phyloP scores from a whole-genome alignment of 2,329 filamentous ascomycete genomes.

The Coniochaeta ligniaria region DNA sequence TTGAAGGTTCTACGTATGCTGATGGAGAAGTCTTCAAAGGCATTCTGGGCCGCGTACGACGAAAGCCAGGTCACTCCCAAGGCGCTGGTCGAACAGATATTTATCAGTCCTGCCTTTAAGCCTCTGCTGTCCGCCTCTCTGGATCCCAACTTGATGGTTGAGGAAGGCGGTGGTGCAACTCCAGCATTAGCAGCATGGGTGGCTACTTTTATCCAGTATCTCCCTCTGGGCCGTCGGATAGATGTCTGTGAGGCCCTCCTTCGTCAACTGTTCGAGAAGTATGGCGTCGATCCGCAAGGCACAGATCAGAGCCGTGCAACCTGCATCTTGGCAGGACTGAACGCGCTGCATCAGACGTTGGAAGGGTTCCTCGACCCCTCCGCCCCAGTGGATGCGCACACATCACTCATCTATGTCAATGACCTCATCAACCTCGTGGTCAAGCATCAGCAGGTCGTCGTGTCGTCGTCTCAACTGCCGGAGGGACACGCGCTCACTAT shows the following conservation, averaged over 20 bases:
- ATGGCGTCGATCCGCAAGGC: slow-evolving; percentile 46
- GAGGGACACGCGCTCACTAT: slow-evolving; percentile 37
- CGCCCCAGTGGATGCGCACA: slow-evolving; percentile 37
- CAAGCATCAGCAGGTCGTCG: slow-evolving; percentile 54
- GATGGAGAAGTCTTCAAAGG: slow-evolving; percentile 66
- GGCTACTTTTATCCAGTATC: slow-evolving; percentile 66
- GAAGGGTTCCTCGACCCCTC: slow-evolving; percentile 44
- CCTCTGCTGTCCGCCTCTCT: slow-evolving; percentile 55
- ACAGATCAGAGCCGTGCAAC: slow-evolving; percentile 51
- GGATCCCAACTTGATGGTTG: slow-evolving; percentile 40
- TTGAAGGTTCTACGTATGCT: slow-evolving; percentile 65
- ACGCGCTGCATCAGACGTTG: slow-evolving; percentile 49
- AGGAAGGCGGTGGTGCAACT: slow-evolving; percentile 42
- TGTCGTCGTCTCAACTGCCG: slow-evolving; percentile 41
- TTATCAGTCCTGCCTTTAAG: slow-evolving; percentile 61
- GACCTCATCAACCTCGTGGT: slow-evolving; percentile 59
- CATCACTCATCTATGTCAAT: slow-evolving; percentile 55
- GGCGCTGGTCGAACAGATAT: slow-evolving; percentile 76
- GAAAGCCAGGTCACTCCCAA: slow-evolving; percentile 61
- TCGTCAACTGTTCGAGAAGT: slow-evolving; percentile 63
- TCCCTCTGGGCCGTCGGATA: slow-evolving; percentile 67
- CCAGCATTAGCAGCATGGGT: slow-evolving; percentile 73
- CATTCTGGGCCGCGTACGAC: slow-evolving; percentile 85
- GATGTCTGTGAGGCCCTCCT: slow-evolving; percentile 76
- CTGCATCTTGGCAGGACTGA: slow-evolving; percentile 59